Evolutionary conservation across 345 rosid genomes (phyloP), one percentile per base, ranked within the genome.

Genomic region (Nasturtium officinale): DNA sequence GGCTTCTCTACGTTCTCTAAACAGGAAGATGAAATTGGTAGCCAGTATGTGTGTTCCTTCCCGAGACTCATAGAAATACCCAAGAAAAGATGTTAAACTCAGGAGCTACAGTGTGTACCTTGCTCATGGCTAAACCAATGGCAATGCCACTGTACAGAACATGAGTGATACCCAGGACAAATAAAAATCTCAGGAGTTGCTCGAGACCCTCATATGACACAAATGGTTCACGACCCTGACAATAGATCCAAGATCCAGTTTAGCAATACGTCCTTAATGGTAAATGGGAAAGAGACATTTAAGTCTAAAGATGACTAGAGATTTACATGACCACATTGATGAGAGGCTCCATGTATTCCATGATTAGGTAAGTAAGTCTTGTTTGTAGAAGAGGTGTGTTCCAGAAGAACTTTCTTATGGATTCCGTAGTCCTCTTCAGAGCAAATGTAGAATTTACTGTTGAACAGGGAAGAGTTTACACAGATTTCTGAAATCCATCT

Each of bases 111-210:
- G 17, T 35, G 37, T 62, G 80, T 77, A 90, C 98, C 98, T 90
- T 90, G 82, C 91, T 85, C 98, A 90, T 87, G 42, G 98, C 92
- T 69, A 90, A 84, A 77, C 84, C 98, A 69, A 94, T 96, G 29
- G 96, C 87, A 76, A 94, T 69, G 42, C 89, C 92, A 67, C 98
- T 94, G 66, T 94, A 90, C 30, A 94, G 73, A 71, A 90, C 94
- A 79, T 94, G 98, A 81, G 89, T 90, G 67, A 87, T 84, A 54
- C 97, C 97, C 6, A 94, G 89, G 69, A 94, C 96, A 72, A 94
- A 93, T 18, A 94, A 76, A 75, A 94, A 94, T 46, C 92, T 87
- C 65, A 89, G 89, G 78, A 94, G 98, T 79, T 94, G 95, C 81
- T 87, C 88, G 0, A 94, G 92, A 17, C 95, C 92, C 77, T 87